phyloP scores from a whole-genome alignment of 2,329 filamentous ascomycete genomes.

The Chaetoscypha palmicola region DNA sequence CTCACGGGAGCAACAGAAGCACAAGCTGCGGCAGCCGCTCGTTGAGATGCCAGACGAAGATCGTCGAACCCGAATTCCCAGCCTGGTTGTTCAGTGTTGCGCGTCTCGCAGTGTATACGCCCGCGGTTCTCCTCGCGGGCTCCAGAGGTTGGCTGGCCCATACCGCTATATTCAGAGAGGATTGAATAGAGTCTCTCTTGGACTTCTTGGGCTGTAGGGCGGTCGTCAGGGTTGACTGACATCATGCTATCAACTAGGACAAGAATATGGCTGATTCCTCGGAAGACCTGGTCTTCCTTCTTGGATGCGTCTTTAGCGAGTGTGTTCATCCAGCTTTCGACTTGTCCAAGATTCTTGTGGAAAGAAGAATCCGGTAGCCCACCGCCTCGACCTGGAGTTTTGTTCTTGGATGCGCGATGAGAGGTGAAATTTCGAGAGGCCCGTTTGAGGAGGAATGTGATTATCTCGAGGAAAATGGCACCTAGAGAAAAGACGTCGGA shows the following conservation, averaged over 20 bases:
- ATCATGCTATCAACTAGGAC: conserved; percentile 50
- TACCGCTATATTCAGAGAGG: conserved; percentile 33
- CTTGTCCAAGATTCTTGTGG: conserved; percentile 61
- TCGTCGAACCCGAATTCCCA: conserved; percentile 27
- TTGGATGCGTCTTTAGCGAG: conserved; percentile 52
- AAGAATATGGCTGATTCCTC: conserved; percentile 46
- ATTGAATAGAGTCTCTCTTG: conserved; percentile 47
- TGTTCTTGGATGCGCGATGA: conserved; percentile 60
- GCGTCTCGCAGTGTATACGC: conserved; percentile 24
- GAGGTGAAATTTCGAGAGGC: conserved; percentile 57
- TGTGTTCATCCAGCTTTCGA: conserved; percentile 59
- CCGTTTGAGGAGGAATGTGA: conserved; percentile 63
- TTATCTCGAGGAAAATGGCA: conserved; percentile 64
- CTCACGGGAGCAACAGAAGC: conserved; percentile 13
- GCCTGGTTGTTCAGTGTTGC: conserved; percentile 11
- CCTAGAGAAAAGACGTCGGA: conserved; percentile 69
- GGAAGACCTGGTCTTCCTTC: conserved; percentile 40
- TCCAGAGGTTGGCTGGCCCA: conserved; percentile 8
- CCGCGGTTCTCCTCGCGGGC: conserved; percentile 4
- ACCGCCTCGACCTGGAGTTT: conserved; percentile 42
- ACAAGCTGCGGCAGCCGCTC: conserved; percentile 28
- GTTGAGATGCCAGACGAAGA: conserved; percentile 25
- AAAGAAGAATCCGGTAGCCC: conserved; percentile 62
- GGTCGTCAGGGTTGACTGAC: conserved; percentile 42
- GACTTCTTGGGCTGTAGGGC: conserved; percentile 47